These are phyloP conservation scores for Talaromyces sp. DNA, from an alignment of 2,329 filamentous ascomycete genomes.

Conservation along the genomic window DNA sequence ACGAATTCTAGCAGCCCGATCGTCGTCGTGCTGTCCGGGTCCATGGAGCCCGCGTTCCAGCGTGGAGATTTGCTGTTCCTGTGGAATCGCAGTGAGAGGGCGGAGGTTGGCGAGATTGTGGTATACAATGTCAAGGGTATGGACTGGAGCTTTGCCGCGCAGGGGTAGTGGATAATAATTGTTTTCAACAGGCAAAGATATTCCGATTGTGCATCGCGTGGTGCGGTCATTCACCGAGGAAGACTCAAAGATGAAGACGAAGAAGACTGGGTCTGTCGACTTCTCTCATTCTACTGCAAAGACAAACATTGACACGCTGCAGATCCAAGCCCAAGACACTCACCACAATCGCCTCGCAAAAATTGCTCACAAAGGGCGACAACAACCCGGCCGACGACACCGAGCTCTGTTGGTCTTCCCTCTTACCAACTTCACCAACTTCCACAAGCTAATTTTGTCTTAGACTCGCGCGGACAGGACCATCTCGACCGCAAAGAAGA, in stretches of 20 bases:
- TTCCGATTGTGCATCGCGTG: conserved; percentile 92
- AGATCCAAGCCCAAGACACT: conserved; percentile 3
- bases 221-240: conserved; percentile 61
- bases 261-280: conserved; percentile 25
- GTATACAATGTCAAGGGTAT: conserved; percentile 74
- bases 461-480: conserved; percentile 72
- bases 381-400: conserved; percentile 94
- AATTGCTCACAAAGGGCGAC: conserved; percentile 93
- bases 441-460: neutral
- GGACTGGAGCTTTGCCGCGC: neutral
- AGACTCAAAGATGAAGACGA: conserved; percentile 29
- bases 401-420: conserved; percentile 53
- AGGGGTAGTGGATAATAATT: neutral
- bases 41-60: conserved; percentile 64
- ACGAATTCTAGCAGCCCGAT: conserved; percentile 68
- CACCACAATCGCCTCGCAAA: conserved; percentile 23
- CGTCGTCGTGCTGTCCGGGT: conserved; percentile 61
- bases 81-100: conserved; percentile 57
- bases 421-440: neutral
- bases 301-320: conserved; percentile 8
- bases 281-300: neutral
- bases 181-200: conserved; percentile 60
- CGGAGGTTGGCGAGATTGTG: conserved; percentile 66
- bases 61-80: conserved; percentile 59
- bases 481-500: conserved; percentile 76